phyloP scores from a whole-genome alignment of 2,329 filamentous ascomycete species.

The Rachicladosporium sp. region DNA sequence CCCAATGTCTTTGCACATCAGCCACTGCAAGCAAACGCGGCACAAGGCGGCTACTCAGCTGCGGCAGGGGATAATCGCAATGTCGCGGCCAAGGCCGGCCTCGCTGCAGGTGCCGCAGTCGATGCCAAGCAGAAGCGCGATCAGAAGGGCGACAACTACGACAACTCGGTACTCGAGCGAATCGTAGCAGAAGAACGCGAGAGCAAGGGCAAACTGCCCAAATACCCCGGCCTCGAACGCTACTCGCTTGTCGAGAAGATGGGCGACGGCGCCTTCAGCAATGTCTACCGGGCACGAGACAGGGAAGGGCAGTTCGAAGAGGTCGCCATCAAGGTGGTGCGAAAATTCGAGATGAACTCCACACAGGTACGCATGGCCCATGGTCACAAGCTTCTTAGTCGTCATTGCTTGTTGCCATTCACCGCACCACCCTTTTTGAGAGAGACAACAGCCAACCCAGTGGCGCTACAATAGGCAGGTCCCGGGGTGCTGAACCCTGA shows the following conservation, averaged over 20 bases:
- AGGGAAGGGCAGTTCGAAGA: slow-evolving; percentile 57
- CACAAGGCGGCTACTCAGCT: slow-evolving; percentile 45
- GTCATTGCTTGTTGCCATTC: neutral
- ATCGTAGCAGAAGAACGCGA: slow-evolving; percentile 87
- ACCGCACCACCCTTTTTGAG: slow-evolving; percentile 1
- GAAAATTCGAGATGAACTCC: slow-evolving; percentile 98
- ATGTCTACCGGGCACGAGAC: slow-evolving; percentile 86
- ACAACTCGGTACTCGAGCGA: slow-evolving; percentile 60
- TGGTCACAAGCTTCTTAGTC: slow-evolving; percentile 1
- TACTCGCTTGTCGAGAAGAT: slow-evolving; percentile 91
- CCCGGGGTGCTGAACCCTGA: neutral
- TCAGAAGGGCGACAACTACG: slow-evolving; percentile 36
- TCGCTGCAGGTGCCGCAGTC: slow-evolving; percentile 50
- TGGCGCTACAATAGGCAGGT: slow-evolving; percentile 17
- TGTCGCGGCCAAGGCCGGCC: slow-evolving; percentile 54
- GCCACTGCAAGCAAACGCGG: slow-evolving; percentile 34
- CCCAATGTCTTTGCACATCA: slow-evolving; percentile 50
- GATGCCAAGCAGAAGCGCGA: slow-evolving; percentile 49
- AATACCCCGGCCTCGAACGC: slow-evolving; percentile 71
- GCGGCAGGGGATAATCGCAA: slow-evolving; percentile 51
- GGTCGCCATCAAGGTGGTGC: slow-evolving; percentile 95
- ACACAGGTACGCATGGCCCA: slow-evolving; percentile 67
- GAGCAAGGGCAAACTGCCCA: slow-evolving; percentile 71
- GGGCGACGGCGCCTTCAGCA: slow-evolving; percentile 98
- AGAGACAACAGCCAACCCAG: slow-evolving; percentile 5